Conservation (phyloP, 2,329 filamentous ascomycete genomes). For the Helotiales sp. region DNA sequence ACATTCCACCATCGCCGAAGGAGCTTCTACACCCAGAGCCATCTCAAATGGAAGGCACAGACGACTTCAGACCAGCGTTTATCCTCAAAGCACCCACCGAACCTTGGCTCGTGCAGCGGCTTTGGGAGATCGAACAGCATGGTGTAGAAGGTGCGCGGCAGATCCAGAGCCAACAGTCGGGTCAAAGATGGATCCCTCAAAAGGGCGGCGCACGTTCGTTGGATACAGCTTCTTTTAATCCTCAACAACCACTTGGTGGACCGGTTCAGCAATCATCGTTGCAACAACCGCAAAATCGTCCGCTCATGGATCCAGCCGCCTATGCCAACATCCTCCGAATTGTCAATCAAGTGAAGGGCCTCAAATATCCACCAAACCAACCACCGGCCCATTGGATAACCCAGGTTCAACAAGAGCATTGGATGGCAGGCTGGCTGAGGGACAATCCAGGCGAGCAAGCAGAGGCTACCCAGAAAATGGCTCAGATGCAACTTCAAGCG, state of each 20-base stretch:
- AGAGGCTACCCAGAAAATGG: slow-evolving; percentile 38
- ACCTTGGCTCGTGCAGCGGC: slow-evolving; percentile 30
- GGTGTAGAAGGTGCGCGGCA: slow-evolving; percentile 30
- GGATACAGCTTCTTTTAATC: neutral
- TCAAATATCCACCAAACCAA: slow-evolving; percentile 50
- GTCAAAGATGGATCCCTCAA: slow-evolving; percentile 11
- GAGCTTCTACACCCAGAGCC: slow-evolving; percentile 27
- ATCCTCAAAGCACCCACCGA: slow-evolving; percentile 27
- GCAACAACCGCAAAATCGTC: neutral
- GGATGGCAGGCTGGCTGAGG: slow-evolving; percentile 49
- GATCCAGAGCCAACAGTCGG: slow-evolving; percentile 22
- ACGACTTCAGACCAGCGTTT: slow-evolving; percentile 11
- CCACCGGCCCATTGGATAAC: slow-evolving; percentile 54
- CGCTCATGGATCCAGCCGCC: slow-evolving; percentile 18
- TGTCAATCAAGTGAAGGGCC: slow-evolving; percentile 42
- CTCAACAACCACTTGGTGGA: slow-evolving; percentile 22
- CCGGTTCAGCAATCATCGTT: slow-evolving; percentile 1
- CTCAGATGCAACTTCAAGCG: slow-evolving; percentile 10
- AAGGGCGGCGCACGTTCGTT: too few relatives aligned
- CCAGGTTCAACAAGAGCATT: slow-evolving; percentile 49
- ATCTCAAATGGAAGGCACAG: slow-evolving; percentile 13
- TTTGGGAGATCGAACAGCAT: slow-evolving; percentile 32
- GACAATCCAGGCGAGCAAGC: slow-evolving; percentile 40
- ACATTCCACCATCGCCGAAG: slow-evolving; percentile 36
- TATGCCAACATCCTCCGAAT: slow-evolving; percentile 26